Conservation (phyloP, 306 rosid species). For the Quercus rubra region DNA sequence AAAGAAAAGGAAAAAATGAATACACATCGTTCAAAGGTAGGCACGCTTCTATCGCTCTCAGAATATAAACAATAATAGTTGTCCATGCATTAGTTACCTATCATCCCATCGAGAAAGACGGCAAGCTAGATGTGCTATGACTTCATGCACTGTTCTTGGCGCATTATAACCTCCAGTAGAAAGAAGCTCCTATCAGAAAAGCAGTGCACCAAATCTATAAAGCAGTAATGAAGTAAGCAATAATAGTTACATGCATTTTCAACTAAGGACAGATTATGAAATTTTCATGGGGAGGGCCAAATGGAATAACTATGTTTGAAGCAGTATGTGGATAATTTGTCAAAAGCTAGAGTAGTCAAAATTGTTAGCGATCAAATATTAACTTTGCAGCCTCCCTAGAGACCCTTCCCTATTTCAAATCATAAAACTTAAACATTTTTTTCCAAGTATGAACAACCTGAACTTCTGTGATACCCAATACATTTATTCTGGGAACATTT, state of each 20-base stretch:
- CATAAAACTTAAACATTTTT: slow-evolving; percentile 7
- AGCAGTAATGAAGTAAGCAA: neutral
- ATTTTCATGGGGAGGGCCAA: neutral
- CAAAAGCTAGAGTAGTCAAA: neutral
- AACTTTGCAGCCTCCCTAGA: neutral
- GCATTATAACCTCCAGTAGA: slow-evolving; percentile 68
- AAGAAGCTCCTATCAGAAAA: slow-evolving; percentile 72
- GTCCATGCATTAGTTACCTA: slow-evolving; percentile 45
- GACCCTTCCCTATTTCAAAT: neutral
- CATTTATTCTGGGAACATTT: slow-evolving; percentile 49
- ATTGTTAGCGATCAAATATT: neutral
- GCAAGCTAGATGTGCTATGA: slow-evolving; percentile 72
- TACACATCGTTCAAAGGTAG: slow-evolving; percentile 1
- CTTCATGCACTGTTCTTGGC: slow-evolving; percentile 91
- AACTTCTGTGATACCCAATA: slow-evolving; percentile 86
- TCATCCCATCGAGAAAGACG: slow-evolving; percentile 98
- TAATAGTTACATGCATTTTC: neutral
- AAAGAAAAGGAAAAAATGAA: neutral
- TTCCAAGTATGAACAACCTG: slow-evolving; percentile 58
- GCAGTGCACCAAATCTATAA: slow-evolving; percentile 7
- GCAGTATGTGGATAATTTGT: neutral
- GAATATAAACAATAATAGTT: neutral
- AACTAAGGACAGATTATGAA: neutral
- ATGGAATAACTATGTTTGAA: neutral
- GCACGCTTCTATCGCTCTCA: neutral